phyloP scores from a whole-genome alignment of 306 rosid species.

The Cicer cuneatum region DNA sequence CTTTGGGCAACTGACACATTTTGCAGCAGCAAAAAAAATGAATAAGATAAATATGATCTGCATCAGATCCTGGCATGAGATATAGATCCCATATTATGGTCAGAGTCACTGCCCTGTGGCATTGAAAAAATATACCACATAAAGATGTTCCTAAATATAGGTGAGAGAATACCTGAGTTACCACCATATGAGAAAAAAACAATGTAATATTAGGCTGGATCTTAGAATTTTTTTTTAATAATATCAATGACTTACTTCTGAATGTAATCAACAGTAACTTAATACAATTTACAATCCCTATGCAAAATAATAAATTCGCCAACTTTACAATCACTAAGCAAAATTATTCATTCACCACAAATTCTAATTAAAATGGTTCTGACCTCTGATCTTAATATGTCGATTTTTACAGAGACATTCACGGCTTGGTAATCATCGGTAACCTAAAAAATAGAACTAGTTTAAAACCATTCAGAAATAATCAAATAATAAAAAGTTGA shows the following conservation, averaged over 20 bases:
- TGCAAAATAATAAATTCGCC: constrained; percentile 19
- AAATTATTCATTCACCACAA: constrained; percentile 13
- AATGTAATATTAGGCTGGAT: constrained; percentile 21
- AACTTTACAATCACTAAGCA: not conserved
- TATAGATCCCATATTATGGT: constrained; percentile 32
- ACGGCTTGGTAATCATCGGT: constrained; percentile 96
- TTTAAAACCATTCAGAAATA: constrained; percentile 48
- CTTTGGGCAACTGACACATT: constrained; percentile 2
- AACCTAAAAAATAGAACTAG: constrained; percentile 66
- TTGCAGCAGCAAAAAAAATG: not conserved
- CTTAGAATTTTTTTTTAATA: not conserved
- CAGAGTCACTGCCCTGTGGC: constrained; percentile 27
- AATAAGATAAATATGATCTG: constrained; percentile 15
- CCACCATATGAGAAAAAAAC: not conserved
- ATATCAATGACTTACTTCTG: constrained; percentile 11
- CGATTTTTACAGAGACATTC: constrained; percentile 86
- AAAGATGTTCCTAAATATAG: constrained; percentile 11
- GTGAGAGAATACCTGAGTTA: not conserved
- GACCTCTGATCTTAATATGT: constrained; percentile 73
- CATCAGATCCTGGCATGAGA: constrained; percentile 33
- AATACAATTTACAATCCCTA: constrained; percentile 1
- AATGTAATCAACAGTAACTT: constrained; percentile 9
- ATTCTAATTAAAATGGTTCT: constrained; percentile 41
- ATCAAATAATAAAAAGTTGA: constrained; percentile 46
- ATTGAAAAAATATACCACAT: not conserved